Evolutionary conservation across 1,139 yeast genomes (phyloP).

Genomic region (Yamadazyma kanchanaburiensis): DNA sequence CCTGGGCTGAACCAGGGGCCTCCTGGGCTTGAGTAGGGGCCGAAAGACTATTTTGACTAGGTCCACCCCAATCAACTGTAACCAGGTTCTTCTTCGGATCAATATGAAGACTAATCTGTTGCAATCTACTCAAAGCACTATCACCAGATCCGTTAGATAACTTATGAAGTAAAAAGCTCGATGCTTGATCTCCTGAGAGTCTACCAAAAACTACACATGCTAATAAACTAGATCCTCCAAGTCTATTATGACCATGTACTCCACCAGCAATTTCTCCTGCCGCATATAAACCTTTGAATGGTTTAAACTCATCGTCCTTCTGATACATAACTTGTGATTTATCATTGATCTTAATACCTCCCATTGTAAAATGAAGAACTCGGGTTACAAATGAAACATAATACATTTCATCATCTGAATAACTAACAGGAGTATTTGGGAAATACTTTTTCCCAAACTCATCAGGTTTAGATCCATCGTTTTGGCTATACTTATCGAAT

Average conservation of each 20-base stretch:
- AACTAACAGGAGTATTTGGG: conserved; percentile 12
- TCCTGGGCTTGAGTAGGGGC: not conserved
- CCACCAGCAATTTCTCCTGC: conserved; percentile 41
- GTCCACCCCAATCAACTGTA: conserved; percentile 30
- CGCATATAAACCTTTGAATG: conserved; percentile 26
- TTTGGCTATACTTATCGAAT: conserved; percentile 13
- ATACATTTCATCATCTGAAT: no score
- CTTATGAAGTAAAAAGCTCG: conserved; percentile 28
- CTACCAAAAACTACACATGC: conserved; percentile 41
- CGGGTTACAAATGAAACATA: conserved; percentile 37
- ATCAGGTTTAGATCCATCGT: conserved; percentile 20
- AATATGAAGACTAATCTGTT: conserved; percentile 45
- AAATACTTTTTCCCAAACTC: conserved; percentile 18
- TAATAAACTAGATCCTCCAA: conserved; percentile 36
- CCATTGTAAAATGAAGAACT: conserved; percentile 39
- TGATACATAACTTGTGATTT: conserved; percentile 27
- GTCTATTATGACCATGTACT: conserved; percentile 35
- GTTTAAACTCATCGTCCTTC: conserved; percentile 27
- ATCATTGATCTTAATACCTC: conserved; percentile 32
- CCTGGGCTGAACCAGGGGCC: no score
- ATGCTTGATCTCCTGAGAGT: conserved; percentile 47
- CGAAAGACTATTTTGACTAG: not conserved
- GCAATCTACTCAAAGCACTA: conserved; percentile 32
- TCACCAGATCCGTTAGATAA: conserved; percentile 17
- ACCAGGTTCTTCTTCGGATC: conserved; percentile 33